Conservation (phyloP, 2,329 filamentous ascomycete species). For the Penicillium sp. region DNA sequence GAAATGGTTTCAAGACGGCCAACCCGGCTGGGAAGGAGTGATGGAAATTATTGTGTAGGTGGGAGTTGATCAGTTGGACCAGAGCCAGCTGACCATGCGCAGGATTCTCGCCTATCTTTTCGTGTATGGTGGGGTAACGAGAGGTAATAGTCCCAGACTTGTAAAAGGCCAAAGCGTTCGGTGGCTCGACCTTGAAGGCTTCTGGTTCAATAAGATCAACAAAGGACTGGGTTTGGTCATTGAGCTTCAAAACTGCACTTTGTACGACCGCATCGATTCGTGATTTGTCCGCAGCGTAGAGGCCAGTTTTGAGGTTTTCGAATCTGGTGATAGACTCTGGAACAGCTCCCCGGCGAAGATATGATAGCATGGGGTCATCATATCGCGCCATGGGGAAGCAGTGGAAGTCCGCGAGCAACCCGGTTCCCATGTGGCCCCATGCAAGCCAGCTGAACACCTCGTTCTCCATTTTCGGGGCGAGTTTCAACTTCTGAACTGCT, state of each 20-base stretch:
- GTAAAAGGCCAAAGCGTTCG: slow-evolving; percentile 76
- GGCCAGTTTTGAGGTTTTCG: slow-evolving; percentile 65
- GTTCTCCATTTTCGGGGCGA: slow-evolving; percentile 61
- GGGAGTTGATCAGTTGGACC: slow-evolving; percentile 74
- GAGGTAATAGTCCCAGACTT: slow-evolving; percentile 59
- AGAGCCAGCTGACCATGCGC: slow-evolving; percentile 65
- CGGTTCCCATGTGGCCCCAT: slow-evolving; percentile 87
- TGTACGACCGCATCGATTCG: slow-evolving; percentile 65
- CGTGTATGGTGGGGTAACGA: slow-evolving; percentile 66
- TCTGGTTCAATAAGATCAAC: slow-evolving; percentile 60
- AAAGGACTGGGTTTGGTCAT: slow-evolving; percentile 62
- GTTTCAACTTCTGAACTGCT: slow-evolving; percentile 59
- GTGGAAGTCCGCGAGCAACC: slow-evolving; percentile 75
- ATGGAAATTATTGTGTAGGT: slow-evolving; percentile 84
- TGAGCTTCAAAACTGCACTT: slow-evolving; percentile 56
- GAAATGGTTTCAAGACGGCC: slow-evolving; percentile 74
- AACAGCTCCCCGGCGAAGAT: slow-evolving; percentile 73
- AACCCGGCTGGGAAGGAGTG: slow-evolving; percentile 74
- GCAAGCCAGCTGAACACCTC: slow-evolving; percentile 85
- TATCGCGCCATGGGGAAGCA: slow-evolving; percentile 78
- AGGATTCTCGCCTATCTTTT: slow-evolving; percentile 58
- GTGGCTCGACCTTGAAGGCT: slow-evolving; percentile 65
- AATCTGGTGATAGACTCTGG: slow-evolving; percentile 68
- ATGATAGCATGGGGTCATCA: slow-evolving; percentile 69
- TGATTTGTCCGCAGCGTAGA: slow-evolving; percentile 69